Evolutionary conservation across 805 yeast species (phyloP), one percentile per base, ranked within the genome.

Genomic region (Kurtzmaniella cleridarum): DNA sequence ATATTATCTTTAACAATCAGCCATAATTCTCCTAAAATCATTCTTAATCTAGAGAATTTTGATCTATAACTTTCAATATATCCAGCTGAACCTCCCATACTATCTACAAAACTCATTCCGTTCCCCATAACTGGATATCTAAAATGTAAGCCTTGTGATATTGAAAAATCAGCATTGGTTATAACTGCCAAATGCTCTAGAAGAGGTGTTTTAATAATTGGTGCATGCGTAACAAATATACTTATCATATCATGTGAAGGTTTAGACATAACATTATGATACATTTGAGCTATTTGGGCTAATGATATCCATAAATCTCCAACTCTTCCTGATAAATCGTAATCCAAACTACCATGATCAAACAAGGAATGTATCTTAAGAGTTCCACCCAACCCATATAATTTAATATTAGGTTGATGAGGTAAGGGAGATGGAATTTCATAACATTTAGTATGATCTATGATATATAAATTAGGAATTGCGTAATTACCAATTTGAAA

Each of bases 281-380:
- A 60, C 37, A 84, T 64, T 54, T 76, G 81, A 3, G 91, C 90
- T 30, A 85, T 60, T 54, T 84, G 93, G 37, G 82, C 57, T 43
- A 82, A 58, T 7, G 87, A 80, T 29, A 81, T 71, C 95, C 95
- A 84, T 32, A 82, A 68, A 45, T 81, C 81, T 1, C 91, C 90
- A 15, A 46, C 43, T 30, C 52, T 57, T 3, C 66, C 68, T 17
- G 50, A 40, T 10, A 59, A 28, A 15, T 41, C 34, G 8, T 39
- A 15, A 12, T 32, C 28, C 8, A 48, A 28, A 31, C 50, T 54
- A 3, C 64, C 65, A 24, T 54, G 54, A 48, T 82, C 85, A 50
- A 85, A 83, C 38, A 84, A 63, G 43, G 79, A 75, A 47, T 81
- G 84, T 42, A 78, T 74, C 17, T 83, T 76, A 30, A 83, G 55